phyloP scores from a whole-genome alignment of 441 rosid genomes.

The Croton laevigatus region DNA sequence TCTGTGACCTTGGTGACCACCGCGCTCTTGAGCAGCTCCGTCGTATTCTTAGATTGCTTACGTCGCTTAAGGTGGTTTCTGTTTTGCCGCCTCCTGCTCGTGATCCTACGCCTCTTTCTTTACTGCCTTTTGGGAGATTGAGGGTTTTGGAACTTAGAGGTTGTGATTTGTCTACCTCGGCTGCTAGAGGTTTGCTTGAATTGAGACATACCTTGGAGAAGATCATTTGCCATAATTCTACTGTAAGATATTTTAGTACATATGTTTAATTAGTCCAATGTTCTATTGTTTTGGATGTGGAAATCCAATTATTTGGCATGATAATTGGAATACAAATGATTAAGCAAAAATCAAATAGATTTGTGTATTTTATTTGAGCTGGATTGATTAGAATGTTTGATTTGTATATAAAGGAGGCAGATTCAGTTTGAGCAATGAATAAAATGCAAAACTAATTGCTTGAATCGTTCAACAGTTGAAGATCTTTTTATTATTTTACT shows the following conservation, averaged over 20 bases:
- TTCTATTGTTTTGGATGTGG: not conserved
- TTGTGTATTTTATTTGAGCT: not conserved
- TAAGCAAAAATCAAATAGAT: no score
- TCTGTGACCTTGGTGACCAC: slow-evolving; percentile 91
- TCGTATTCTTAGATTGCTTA: slow-evolving; percentile 71
- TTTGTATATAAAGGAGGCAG: not conserved
- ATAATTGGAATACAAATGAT: not conserved
- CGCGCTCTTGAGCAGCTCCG: slow-evolving; percentile 96
- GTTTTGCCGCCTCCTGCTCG: slow-evolving; percentile 69
- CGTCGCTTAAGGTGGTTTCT: slow-evolving; percentile 77
- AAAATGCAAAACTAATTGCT: not conserved
- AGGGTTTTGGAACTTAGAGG: slow-evolving; percentile 83
- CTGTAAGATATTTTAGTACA: slow-evolving; percentile 42
- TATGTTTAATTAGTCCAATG: not conserved
- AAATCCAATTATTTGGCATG: not conserved
- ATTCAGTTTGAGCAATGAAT: not conserved
- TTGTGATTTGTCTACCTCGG: slow-evolving; percentile 90
- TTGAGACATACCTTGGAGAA: slow-evolving; percentile 85
- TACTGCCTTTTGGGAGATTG: slow-evolving; percentile 74
- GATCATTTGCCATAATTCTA: slow-evolving; percentile 87
- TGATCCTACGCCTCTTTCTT: slow-evolving; percentile 85
- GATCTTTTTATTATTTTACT: not conserved
- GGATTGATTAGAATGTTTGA: not conserved
- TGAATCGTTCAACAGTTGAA: not conserved
- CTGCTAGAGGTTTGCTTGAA: slow-evolving; percentile 87